phyloP scores from a whole-genome alignment of 345 rosid species.

The Litchi chinensis region DNA sequence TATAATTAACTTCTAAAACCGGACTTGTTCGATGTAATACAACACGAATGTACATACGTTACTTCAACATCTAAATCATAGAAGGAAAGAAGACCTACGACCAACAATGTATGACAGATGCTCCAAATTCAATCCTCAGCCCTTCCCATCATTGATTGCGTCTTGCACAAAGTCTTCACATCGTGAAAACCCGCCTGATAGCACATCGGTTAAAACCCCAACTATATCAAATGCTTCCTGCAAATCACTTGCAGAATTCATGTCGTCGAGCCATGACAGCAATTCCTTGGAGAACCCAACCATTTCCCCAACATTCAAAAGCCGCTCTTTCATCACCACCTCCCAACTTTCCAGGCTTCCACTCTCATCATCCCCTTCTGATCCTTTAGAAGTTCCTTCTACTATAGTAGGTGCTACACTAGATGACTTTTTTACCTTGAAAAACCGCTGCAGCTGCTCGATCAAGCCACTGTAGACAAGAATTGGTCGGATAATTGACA shows the following conservation, averaged over 20 bases:
- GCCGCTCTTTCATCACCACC: constrained; percentile 69
- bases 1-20: neutral
- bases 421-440: constrained; percentile 61
- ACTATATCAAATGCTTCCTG: constrained; percentile 91
- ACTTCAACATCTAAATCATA: neutral
- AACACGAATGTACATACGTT: neutral
- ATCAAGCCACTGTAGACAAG: constrained; percentile 88
- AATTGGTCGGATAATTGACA: constrained; percentile 72
- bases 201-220: constrained; percentile 72
- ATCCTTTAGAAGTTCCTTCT: constrained; percentile 44
- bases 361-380: constrained; percentile 44
- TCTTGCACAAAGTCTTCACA: constrained; percentile 83
- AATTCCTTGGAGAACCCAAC: constrained; percentile 80
- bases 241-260: constrained; percentile 66
- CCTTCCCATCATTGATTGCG: constrained; percentile 66
- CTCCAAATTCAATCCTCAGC: constrained; percentile 39
- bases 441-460: constrained; percentile 85
- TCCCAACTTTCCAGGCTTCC: constrained; percentile 77
- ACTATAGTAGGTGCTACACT: constrained; percentile 27
- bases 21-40: neutral
- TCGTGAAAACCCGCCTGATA: constrained; percentile 60
- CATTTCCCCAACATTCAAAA: constrained; percentile 78
- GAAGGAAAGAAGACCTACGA: no score
- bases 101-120: neutral
- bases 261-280: constrained; percentile 83